phyloP scores from a whole-genome alignment of 1,284 basidiomycete genomes.

The Takashimella koratensis region DNA sequence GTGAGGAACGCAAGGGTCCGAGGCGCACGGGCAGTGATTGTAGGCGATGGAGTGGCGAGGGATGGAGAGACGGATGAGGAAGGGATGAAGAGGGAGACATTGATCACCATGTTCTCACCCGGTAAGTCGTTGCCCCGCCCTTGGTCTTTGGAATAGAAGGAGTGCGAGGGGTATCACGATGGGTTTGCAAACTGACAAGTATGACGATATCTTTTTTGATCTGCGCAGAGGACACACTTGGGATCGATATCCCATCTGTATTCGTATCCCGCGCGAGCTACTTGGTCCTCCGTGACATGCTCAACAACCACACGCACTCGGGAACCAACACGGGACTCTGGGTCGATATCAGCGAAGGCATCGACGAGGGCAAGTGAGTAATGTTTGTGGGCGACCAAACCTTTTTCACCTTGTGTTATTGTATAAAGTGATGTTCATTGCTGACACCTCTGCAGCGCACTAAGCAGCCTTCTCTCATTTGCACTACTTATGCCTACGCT shows the following conservation, averaged over 20 bases:
- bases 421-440: no score
- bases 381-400: no score
- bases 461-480: conserved; percentile 43
- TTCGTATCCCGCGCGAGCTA: conserved; percentile 51
- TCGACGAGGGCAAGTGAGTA: conserved; percentile 44
- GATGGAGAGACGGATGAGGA: conserved; percentile 52
- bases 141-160: conserved; percentile 6
- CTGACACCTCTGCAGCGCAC: conserved; percentile 26
- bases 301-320: conserved; percentile 25
- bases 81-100: conserved; percentile 66
- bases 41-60: conserved; percentile 60
- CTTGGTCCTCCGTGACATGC: conserved; percentile 45
- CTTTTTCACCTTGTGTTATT: no score
- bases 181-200: background rate
- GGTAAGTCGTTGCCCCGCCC: no score
- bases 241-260: conserved; percentile 50
- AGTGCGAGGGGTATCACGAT: background rate
- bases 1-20: conserved; percentile 72
- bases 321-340: conserved; percentile 22
- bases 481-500: conserved; percentile 45
- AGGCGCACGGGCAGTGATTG: conserved; percentile 82
- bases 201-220: background rate
- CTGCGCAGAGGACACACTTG: conserved; percentile 46
- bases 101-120: conserved; percentile 87
- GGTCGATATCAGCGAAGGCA: conserved; percentile 38